phyloP scores from a whole-genome alignment of 2,329 filamentous ascomycete species.

The Pseudogymnoascus sp. region DNA sequence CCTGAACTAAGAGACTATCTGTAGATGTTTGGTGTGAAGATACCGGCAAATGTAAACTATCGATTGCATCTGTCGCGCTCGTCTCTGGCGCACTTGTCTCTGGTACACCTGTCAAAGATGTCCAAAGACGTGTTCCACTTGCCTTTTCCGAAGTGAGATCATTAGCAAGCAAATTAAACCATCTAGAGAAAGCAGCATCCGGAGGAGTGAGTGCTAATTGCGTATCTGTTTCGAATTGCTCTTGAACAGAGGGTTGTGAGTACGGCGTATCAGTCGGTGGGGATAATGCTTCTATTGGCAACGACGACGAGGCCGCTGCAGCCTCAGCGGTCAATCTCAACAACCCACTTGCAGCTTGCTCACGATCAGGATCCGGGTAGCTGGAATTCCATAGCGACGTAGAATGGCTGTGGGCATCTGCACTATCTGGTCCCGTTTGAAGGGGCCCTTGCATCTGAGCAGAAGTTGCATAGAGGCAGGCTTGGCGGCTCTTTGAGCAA shows the following conservation, averaged over 20 bases:
- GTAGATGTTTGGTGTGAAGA: neutral
- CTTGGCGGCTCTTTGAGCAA: conserved; percentile 36
- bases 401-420: neutral
- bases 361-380: conserved; percentile 9
- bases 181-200: conserved; percentile 11
- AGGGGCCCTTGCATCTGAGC: neutral
- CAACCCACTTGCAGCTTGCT: conserved; percentile 10
- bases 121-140: neutral
- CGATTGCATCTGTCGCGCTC: neutral
- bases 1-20: neutral
- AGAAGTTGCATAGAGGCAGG: conserved; percentile 32
- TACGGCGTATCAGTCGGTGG: neutral
- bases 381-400: neutral
- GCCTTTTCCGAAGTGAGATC: conserved; percentile 9
- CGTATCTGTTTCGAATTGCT: conserved; percentile 1
- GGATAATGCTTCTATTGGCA: neutral
- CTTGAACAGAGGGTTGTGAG: neutral
- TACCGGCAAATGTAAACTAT: neutral
- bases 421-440: neutral
- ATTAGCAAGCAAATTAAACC: conserved; percentile 14
- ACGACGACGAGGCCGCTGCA: neutral
- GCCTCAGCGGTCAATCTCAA: conserved; percentile 3
- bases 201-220: conserved; percentile 8
- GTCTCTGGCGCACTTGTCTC: conserved; percentile 13
- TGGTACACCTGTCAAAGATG: conserved; percentile 13